Conservation (phyloP, 2,329 filamentous ascomycete species). For the Trichoderma koningiopsis region DNA sequence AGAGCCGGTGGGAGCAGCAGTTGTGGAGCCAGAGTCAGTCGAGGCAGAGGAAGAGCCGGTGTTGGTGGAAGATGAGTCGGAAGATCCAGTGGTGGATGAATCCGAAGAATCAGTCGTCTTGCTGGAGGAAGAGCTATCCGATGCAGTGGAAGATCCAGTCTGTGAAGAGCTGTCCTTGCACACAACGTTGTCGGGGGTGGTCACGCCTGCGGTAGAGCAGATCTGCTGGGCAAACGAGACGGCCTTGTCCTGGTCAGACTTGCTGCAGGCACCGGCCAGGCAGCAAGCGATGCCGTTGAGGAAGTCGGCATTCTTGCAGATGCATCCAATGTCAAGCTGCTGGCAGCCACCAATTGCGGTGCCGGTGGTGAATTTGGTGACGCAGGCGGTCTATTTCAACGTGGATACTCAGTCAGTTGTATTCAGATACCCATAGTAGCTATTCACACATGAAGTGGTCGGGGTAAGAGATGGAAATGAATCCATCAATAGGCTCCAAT, state of each 20-base stretch:
- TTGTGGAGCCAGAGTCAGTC: constrained; percentile 10
- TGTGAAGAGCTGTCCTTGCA: constrained; percentile 35
- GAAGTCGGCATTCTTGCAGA: constrained; percentile 47
- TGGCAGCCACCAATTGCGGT: constrained; percentile 43
- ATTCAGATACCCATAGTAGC: not conserved
- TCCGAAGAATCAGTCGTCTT: constrained; percentile 2
- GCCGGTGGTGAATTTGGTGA: constrained; percentile 39
- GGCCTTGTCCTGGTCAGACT: constrained; percentile 38
- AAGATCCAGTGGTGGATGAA: constrained; percentile 24
- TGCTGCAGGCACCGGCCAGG: constrained; percentile 40
- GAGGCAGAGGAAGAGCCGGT: not conserved
- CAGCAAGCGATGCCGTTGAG: constrained; percentile 47
- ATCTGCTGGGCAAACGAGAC: constrained; percentile 44
- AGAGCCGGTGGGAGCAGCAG: constrained; percentile 20
- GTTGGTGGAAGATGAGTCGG: not conserved
- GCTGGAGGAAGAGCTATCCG: constrained; percentile 18
- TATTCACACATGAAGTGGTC: not conserved
- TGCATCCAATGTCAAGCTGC: constrained; percentile 43
- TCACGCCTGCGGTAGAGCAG: constrained; percentile 42
- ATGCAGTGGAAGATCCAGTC: constrained; percentile 20
- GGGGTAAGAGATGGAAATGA: not conserved
- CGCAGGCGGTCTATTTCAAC: constrained; percentile 37
- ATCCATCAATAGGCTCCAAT: not conserved
- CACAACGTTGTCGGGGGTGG: constrained; percentile 41
- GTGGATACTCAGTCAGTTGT: not conserved